These are phyloP conservation scores for Penicillium maclennaniae DNA, from an alignment of 495 filamentous ascomycete species.

Conservation along the genomic window DNA sequence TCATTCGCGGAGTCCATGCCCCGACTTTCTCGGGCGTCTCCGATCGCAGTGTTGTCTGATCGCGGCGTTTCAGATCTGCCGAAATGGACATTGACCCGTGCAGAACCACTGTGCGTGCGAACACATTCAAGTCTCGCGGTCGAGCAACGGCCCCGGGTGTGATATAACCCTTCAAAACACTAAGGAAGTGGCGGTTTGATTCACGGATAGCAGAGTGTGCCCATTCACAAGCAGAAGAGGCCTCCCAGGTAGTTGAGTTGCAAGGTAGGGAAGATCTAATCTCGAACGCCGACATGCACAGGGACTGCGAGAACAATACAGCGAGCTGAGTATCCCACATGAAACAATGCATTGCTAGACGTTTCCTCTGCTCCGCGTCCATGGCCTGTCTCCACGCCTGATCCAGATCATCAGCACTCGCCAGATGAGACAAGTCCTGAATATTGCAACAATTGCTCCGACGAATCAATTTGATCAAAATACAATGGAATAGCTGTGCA, in stretches of 20 bases:
- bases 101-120: conserved; percentile 46
- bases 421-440: conserved; percentile 25
- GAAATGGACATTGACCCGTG: conserved; percentile 55
- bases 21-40: conserved; percentile 37
- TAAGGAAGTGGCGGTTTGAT: conserved; percentile 35
- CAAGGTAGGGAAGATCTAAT: conserved; percentile 49
- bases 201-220: conserved; percentile 26
- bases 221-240: conserved; percentile 46
- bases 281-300: conserved; percentile 58
- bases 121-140: conserved; percentile 41
- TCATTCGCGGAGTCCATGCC: conserved; percentile 48
- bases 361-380: conserved; percentile 51
- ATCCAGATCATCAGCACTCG: conserved; percentile 29
- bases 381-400: conserved; percentile 45
- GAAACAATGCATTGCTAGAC: conserved; percentile 52
- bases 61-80: conserved; percentile 52
- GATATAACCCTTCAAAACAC: conserved; percentile 50
- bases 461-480: conserved; percentile 55
- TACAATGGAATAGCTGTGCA: conserved; percentile 53
- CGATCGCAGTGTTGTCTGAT: conserved; percentile 47
- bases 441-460: conserved; percentile 51
- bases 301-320: conserved; percentile 52
- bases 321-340: conserved; percentile 59
- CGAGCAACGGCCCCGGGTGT: conserved; percentile 29
- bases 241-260: conserved; percentile 47